Percentiles rank a stretch among this genome's conserved stretches.
phyloP scores from a whole-genome alignment of 225 moss, liverwort and hornwort genomes.

The Bryum argenteum region DNA sequence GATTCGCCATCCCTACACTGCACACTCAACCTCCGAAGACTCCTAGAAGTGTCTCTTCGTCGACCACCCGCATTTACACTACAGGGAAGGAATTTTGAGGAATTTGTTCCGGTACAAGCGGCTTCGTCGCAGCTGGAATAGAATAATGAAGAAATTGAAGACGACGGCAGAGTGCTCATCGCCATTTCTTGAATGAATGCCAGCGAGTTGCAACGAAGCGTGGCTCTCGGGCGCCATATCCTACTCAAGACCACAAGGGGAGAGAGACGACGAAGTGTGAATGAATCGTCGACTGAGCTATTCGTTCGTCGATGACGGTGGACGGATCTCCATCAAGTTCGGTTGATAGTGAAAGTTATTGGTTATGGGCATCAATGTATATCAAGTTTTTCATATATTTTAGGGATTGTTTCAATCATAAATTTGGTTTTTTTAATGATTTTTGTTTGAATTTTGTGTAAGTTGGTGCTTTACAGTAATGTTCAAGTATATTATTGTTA shows the following conservation, averaged over 20 bases:
- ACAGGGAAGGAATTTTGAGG: slow-evolving; percentile 5
- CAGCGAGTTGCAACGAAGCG: not conserved
- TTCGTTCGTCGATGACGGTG: not conserved
- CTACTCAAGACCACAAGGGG: slow-evolving; percentile 2
- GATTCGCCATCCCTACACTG: slow-evolving; percentile 5
- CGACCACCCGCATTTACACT: slow-evolving; percentile 5
- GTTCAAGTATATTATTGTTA: no score
- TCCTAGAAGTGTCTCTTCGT: slow-evolving; percentile 4
- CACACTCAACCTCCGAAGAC: not conserved
- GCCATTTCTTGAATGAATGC: slow-evolving; percentile 32
- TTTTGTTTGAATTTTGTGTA: no score
- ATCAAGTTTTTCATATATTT: not conserved
- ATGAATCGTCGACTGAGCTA: slow-evolving; percentile 4
- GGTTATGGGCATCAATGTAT: not conserved
- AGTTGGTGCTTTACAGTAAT: no score
- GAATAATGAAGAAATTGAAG: slow-evolving; percentile 7
- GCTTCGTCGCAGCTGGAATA: slow-evolving; percentile 20
- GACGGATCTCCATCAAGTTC: no score
- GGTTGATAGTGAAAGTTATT: not conserved
- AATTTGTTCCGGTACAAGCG: slow-evolving; percentile 5
- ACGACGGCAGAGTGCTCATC: slow-evolving; percentile 29
- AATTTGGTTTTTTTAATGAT: no score
- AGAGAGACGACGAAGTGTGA: slow-evolving; percentile 16
- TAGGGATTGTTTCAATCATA: no score
- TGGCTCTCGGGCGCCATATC: slow-evolving; percentile 25